Evolutionary conservation across 345 rosid species (phyloP).

Genomic region (Ceriops tagal): DNA sequence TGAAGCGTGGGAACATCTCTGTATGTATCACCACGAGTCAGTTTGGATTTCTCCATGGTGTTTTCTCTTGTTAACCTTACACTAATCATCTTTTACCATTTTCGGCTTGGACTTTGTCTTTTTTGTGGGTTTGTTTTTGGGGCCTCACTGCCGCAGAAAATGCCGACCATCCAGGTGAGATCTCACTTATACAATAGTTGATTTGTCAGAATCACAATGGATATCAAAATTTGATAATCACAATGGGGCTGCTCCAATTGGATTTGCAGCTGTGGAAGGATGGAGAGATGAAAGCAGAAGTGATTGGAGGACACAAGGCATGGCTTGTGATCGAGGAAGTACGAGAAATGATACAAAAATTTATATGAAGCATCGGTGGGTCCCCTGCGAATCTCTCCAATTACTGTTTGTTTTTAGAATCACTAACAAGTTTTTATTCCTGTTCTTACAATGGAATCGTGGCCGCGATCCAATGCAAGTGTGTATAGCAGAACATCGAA

Average conservation of each 20-base stretch:
- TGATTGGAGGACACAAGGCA: slow-evolving; percentile 91
- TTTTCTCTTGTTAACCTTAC: not conserved
- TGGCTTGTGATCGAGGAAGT: slow-evolving; percentile 95
- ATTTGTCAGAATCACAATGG: too few species aligned
- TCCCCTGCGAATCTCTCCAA: too few species aligned
- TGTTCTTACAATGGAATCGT: too few species aligned
- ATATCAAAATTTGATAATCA: not conserved
- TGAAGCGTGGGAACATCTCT: slow-evolving; percentile 81
- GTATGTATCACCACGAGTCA: slow-evolving; percentile 29
- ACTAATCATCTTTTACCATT: not conserved
- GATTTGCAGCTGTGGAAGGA: slow-evolving; percentile 69
- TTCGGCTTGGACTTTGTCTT: not conserved
- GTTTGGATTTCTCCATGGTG: not conserved
- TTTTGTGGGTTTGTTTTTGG: not conserved
- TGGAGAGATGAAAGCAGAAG: slow-evolving; percentile 87
- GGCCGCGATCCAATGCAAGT: too few species aligned
- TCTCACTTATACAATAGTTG: not conserved
- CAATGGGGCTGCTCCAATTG: not conserved
- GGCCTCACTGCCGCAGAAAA: slow-evolving; percentile 51
- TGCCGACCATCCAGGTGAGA: slow-evolving; percentile 90
- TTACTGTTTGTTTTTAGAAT: too few species aligned
- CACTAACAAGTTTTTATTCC: too few species aligned
- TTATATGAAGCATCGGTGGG: slow-evolving; percentile 19
- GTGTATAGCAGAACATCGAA: too few species aligned
- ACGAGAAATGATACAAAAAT: slow-evolving; percentile 63